These are phyloP conservation scores for Aspergillus sp. DNA, from an alignment of 2,329 filamentous ascomycete genomes.

Conservation along the genomic window DNA sequence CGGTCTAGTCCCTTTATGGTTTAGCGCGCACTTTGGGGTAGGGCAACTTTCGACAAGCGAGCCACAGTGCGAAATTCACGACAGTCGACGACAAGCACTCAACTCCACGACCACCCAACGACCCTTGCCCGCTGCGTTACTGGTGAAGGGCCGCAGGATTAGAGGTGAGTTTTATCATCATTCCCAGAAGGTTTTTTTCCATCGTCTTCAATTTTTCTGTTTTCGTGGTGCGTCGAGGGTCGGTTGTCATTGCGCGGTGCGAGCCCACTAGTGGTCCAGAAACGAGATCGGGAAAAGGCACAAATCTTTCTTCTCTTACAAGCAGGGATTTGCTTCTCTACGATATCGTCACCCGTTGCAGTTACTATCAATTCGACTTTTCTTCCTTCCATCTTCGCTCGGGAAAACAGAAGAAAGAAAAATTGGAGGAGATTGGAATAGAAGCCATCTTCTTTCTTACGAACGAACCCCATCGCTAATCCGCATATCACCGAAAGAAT, in stretches of 20 bases:
- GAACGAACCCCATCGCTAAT: constrained; percentile 3
- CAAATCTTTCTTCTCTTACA: neutral
- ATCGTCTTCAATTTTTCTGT: constrained; percentile 7
- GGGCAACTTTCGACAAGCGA: constrained; percentile 41
- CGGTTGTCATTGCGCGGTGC: too few species aligned
- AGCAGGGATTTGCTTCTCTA: neutral
- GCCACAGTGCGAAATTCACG: constrained; percentile 42
- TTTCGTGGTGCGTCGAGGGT: neutral
- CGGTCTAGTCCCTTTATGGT: constrained; percentile 13
- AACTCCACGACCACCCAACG: constrained; percentile 36
- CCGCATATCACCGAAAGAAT: constrained; percentile 6
- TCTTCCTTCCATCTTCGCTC: neutral
- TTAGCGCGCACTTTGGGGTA: constrained; percentile 31
- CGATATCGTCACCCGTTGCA: neutral
- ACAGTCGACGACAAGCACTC: constrained; percentile 35
- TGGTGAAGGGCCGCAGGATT: constrained; percentile 42
- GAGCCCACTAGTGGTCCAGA: neutral
- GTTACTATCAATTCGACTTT: neutral
- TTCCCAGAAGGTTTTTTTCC: constrained; percentile 13
- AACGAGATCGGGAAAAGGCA: constrained; percentile 1
- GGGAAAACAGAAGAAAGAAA: neutral
- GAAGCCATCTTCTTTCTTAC: constrained; percentile 7
- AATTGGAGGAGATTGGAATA: constrained; percentile 4
- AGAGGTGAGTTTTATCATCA: constrained; percentile 35
- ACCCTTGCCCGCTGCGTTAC: constrained; percentile 37